phyloP scores from a whole-genome alignment of 2,329 filamentous ascomycete species.

The Pezicula neosporulosa region DNA sequence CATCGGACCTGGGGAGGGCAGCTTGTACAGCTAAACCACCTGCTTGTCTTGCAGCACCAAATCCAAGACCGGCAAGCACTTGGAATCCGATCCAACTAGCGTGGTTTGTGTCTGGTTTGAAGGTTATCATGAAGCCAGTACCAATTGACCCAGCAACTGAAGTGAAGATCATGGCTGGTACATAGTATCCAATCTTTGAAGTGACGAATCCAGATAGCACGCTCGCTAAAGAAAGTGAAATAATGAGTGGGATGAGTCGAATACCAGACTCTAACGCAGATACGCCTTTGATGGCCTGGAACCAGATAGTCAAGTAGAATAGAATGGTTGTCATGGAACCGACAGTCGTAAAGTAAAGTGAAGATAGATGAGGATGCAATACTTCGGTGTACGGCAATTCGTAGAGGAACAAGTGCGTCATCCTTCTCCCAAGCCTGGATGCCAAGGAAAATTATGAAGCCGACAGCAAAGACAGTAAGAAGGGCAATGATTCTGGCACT shows the following conservation, averaged over 20 bases:
- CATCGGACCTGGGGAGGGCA: conserved; percentile 16
- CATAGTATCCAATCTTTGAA: conserved; percentile 49
- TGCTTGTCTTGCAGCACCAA: conserved; percentile 14
- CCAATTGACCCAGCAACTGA: conserved; percentile 34
- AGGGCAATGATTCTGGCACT: conserved; percentile 26
- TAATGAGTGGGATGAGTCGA: conserved; percentile 26
- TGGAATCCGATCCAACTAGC: conserved; percentile 24
- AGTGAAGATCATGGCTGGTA: conserved; percentile 50
- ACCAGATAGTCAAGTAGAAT: conserved; percentile 42
- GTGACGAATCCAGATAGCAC: background rate
- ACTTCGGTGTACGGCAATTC: conserved; percentile 29
- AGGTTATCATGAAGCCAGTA: conserved; percentile 50
- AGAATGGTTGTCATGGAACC: conserved; percentile 13
- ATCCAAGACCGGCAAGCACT: conserved; percentile 10
- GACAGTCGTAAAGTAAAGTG: conserved; percentile 26
- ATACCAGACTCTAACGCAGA: conserved; percentile 38
- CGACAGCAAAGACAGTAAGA: conserved; percentile 19
- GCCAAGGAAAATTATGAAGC: conserved; percentile 10
- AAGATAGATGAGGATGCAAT: conserved; percentile 24
- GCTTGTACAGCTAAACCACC: conserved; percentile 14
- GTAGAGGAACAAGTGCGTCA: conserved; percentile 28
- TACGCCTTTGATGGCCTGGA: conserved; percentile 36
- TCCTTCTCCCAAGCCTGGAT: conserved; percentile 28
- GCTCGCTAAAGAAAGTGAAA: conserved; percentile 18
- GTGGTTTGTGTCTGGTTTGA: conserved; percentile 40